Base-by-base conservation (phyloP, 1,284 basidiomycete species). In the Trametes pubescens region DNA sequence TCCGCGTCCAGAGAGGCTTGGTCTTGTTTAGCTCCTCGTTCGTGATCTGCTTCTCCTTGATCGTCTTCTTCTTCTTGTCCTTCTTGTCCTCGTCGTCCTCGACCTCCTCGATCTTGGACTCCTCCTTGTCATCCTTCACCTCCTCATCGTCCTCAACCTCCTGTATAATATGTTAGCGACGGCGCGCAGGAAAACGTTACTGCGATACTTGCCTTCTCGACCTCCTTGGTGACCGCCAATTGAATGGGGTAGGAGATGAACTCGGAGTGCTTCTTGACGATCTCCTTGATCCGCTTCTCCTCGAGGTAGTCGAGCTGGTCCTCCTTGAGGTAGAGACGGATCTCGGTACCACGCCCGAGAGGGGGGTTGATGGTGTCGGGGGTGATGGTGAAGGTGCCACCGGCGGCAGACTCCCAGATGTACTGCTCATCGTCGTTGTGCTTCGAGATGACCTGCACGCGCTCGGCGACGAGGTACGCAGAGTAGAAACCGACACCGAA, bases 401-500 rank as follows among this genome's bases (percentile, higher is more conserved):
- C 98, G 51, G 98, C 97, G 69, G 98, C 93, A 22, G 97, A 99
- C 87, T 99, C 97, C 98, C 98, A 99, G 81, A 99, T 96, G 87
- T 99, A 99, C 84, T 99, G 97, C 83, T 99, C 98, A 79, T 99
- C 97, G 76, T 99, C 98, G 78, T 99, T 99, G 90, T 99, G 95
- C 86, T 99, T 99, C 74, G 97, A 97, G 83, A 98, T 93, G 77
- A 99, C 93, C 83, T 98, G 95, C 11, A 99, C 98, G 72, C 92
- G 92, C 82, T 99, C 96, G 74, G 98, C 96, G 71, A 99, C 96
- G 74, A 99, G 94, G 88, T 99, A 99, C 26, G 95, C 94, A 57
- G 97, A 99, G 90, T 99, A 99, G 92, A 99, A 99, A 85, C 97
- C 95, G 81, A 98, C 97, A 95, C 96, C 95, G 81, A 98, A 96